Conservation (phyloP, 148 eudicot species). For the Dianthus caryophyllus region DNA sequence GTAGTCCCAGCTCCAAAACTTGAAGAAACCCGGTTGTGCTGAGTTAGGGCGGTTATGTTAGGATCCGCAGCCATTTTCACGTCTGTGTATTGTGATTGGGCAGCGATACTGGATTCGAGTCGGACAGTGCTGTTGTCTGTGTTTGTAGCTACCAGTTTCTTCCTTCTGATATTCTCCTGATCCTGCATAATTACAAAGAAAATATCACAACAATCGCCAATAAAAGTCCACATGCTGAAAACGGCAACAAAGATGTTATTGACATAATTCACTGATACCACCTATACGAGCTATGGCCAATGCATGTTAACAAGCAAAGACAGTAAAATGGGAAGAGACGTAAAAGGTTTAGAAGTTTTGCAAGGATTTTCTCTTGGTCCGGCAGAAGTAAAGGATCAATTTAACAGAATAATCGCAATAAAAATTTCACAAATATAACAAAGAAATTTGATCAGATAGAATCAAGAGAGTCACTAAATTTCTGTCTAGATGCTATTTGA, state of each 20-base stretch:
- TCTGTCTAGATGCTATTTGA: no score
- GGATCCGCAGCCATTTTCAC: constrained; percentile 36
- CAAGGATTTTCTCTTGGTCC: not conserved
- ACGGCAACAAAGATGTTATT: no score
- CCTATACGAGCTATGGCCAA: not conserved
- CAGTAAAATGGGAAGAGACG: not conserved
- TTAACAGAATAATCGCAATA: no score
- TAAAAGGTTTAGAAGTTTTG: not conserved
- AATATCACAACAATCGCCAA: not conserved
- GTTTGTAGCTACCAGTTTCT: constrained; percentile 42
- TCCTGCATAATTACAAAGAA: constrained; percentile 33
- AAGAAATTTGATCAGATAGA: no score
- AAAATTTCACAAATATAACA: no score
- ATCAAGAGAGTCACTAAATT: no score
- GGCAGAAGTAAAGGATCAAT: no score
- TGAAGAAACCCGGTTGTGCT: constrained; percentile 27
- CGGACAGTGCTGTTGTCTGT: constrained; percentile 40
- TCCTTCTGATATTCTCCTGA: constrained; percentile 61
- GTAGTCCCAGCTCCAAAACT: constrained; percentile 21
- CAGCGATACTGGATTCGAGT: constrained; percentile 36
- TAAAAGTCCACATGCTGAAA: not conserved
- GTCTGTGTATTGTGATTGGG: constrained; percentile 38
- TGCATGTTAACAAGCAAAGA: not conserved
- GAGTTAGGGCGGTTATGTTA: constrained; percentile 23
- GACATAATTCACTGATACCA: not conserved